A percentile compares a stretch with the other conserved stretches of the same genome.
Conservation (phyloP, 1,139 yeast genomes). For the Saccharomyces hybrid region DNA sequence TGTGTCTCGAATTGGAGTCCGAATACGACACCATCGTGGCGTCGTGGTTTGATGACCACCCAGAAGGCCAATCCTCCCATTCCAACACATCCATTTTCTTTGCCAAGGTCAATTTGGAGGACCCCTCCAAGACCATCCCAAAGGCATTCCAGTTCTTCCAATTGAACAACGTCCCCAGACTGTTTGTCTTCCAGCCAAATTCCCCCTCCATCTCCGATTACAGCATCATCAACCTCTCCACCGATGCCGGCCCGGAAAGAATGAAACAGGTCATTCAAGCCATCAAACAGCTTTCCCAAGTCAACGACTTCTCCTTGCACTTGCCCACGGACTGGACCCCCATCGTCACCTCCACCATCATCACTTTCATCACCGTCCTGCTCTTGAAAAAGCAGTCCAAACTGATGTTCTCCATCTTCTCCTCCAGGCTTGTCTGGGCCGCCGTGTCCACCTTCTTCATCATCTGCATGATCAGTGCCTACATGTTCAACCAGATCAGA, state of each 20-base stretch:
- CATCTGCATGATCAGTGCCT: conserved; percentile 74
- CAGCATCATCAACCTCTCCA: conserved; percentile 6
- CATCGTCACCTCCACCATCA: conserved; percentile 38
- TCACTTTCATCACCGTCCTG: conserved; percentile 26
- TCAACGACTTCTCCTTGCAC: conserved; percentile 38
- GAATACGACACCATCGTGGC: conserved; percentile 51
- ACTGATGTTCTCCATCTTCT: conserved; percentile 29
- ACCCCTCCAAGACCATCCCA: conserved; percentile 35
- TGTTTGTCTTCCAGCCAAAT: conserved; percentile 57
- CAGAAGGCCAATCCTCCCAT: conserved; percentile 33
- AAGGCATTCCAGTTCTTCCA: conserved; percentile 48
- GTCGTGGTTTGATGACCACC: conserved; percentile 49
- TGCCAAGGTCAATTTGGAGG: conserved; percentile 64
- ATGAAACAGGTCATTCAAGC: conserved; percentile 15
- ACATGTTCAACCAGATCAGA: conserved; percentile 89
- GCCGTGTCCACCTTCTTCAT: conserved; percentile 48
- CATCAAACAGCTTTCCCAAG: conserved; percentile 25
- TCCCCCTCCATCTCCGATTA: not conserved
- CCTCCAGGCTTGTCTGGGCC: conserved; percentile 57
- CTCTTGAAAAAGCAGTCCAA: conserved; percentile 28
- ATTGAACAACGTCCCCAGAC: conserved; percentile 71
- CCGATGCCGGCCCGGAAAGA: conserved; percentile 20
- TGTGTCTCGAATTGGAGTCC: conserved; percentile 69
- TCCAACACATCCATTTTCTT: conserved; percentile 48
- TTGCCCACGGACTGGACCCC: conserved; percentile 54